A percentile compares a stretch with the other conserved stretches of the same genome.
Evolutionary conservation across 148 eudicot species (phyloP).

Genomic region (Vaccinium myrtillus): DNA sequence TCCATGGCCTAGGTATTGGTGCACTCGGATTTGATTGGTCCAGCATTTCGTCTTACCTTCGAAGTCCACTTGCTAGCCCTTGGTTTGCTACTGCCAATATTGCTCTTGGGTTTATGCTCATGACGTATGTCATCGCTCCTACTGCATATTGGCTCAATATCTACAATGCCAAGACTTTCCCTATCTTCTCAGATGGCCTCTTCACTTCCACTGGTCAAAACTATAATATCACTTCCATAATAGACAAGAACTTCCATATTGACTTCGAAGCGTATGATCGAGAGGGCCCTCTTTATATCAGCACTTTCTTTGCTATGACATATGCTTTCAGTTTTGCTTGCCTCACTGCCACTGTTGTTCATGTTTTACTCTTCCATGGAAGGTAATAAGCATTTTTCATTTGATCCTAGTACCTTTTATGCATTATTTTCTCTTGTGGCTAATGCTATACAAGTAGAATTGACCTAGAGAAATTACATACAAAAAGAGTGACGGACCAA

Average conservation of each 20-base stretch:
- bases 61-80: conserved; percentile 93
- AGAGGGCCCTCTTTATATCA: conserved; percentile 54
- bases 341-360: conserved; percentile 61
- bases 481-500: neutral
- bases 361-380: conserved; percentile 74
- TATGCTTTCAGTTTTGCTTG: conserved; percentile 65
- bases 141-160: conserved; percentile 57
- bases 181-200: conserved; percentile 67
- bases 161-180: conserved; percentile 72
- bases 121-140: conserved; percentile 69
- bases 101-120: conserved; percentile 59
- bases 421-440: neutral
- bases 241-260: conserved; percentile 51
- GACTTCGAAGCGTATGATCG: conserved; percentile 43
- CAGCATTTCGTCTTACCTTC: conserved; percentile 70
- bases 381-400: conserved; percentile 36
- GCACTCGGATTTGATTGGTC: conserved; percentile 86
- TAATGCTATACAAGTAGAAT: neutral
- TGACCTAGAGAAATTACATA: neutral
- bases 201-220: conserved; percentile 54
- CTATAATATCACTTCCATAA: conserved; percentile 62
- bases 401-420: neutral
- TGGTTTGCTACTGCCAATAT: conserved; percentile 95
- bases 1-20: conserved; percentile 71
- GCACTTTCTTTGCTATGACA: conserved; percentile 46